These are phyloP conservation scores for Mucor piriformis DNA, from an alignment of 371 early-diverging fungal genomes.

Conservation along the genomic window DNA sequence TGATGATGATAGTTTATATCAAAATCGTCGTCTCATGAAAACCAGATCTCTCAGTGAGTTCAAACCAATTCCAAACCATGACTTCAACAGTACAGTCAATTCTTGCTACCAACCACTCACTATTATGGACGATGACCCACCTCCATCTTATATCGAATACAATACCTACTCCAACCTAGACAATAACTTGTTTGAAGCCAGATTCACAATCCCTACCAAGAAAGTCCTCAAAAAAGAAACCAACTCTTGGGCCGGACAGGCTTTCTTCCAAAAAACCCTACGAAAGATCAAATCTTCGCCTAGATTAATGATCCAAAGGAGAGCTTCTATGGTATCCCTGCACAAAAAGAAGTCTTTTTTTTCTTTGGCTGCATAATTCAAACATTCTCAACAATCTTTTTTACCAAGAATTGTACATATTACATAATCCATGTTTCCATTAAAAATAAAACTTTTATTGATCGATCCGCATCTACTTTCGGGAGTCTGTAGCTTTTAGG, in stretches of 20 bases:
- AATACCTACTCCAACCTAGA: not conserved
- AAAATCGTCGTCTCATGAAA: not conserved
- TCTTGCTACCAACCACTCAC: not conserved
- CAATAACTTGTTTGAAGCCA: too few species aligned
- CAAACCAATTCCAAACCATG: constrained; percentile 8
- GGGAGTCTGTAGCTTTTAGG: too few species aligned
- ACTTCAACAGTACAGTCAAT: too few species aligned
- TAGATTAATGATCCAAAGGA: constrained; percentile 15
- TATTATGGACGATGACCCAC: not conserved
- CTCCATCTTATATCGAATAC: constrained; percentile 9
- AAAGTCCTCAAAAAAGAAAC: too few species aligned
- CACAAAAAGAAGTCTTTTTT: constrained; percentile 16
- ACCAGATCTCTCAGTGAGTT: constrained; percentile 10
- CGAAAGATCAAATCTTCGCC: constrained; percentile 18
- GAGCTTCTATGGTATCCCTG: constrained; percentile 16
- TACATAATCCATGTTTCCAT: too few species aligned
- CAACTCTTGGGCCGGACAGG: not conserved
- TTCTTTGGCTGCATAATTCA: constrained; percentile 1
- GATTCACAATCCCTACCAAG: too few species aligned
- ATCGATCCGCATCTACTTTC: too few species aligned
- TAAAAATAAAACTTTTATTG: not conserved
- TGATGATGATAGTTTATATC: not conserved
- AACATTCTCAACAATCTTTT: constrained; percentile 6
- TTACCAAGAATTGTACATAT: not conserved
- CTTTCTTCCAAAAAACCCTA: not conserved